These are phyloP conservation scores for Pachysandra terminalis DNA, from an alignment of 164 flowering plant genomes.

Conservation along the genomic window DNA sequence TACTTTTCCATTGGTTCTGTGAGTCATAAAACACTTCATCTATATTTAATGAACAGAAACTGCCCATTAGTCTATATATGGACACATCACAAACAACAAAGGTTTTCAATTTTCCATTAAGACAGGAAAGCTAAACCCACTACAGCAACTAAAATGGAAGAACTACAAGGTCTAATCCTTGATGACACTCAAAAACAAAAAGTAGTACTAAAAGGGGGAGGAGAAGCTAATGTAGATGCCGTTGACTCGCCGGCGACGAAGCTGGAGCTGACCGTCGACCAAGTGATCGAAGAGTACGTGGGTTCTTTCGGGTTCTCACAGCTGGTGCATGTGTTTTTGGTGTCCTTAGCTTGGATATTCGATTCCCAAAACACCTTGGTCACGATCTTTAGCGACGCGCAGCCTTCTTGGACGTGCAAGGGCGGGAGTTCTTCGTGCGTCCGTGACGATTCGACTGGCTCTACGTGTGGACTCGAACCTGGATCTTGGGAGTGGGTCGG, in stretches of 20 bases:
- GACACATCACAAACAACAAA: too few species aligned
- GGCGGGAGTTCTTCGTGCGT: conserved; percentile 13
- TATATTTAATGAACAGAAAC: too few species aligned
- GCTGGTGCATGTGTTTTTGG: conserved; percentile 49
- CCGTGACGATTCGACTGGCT: neutral
- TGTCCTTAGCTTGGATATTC: conserved; percentile 58
- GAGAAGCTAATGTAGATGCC: too few species aligned
- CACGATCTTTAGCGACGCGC: conserved; percentile 58
- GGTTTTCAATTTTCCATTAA: too few species aligned
- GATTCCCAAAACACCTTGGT: conserved; percentile 57
- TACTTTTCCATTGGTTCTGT: too few species aligned
- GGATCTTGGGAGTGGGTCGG: conserved; percentile 64
- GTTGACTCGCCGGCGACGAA: neutral
- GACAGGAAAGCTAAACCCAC: too few species aligned
- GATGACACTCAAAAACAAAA: too few species aligned
- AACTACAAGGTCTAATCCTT: neutral
- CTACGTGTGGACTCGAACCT: conserved; percentile 34
- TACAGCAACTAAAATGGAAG: neutral
- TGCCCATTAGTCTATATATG: too few species aligned
- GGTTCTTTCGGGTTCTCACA: conserved; percentile 61
- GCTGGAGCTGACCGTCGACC: conserved; percentile 45
- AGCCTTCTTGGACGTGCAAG: conserved; percentile 53
- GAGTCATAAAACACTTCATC: too few species aligned
- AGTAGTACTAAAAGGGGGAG: neutral
- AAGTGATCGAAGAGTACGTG: conserved; percentile 47